Conservation (phyloP, 2,329 filamentous ascomycete genomes). For the Diaporthe ilicicola region DNA sequence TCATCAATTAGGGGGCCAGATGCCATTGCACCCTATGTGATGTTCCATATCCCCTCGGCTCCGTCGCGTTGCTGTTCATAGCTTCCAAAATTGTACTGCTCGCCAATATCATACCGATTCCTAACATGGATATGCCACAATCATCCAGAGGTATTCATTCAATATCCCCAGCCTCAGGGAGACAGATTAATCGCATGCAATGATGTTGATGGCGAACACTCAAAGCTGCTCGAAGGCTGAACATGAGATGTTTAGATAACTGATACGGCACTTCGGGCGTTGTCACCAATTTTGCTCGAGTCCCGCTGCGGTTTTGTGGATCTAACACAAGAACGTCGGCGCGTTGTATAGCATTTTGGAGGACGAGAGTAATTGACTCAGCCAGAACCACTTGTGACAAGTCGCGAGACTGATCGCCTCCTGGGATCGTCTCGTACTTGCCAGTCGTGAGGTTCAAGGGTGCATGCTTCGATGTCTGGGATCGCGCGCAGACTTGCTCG, state of each 20-base stretch:
- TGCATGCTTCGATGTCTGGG: background rate
- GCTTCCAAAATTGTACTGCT: background rate
- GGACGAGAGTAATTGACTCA: background rate
- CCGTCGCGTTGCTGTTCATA: background rate
- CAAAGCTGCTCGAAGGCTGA: background rate
- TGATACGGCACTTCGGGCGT: background rate
- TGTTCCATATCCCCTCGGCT: constrained; percentile 3
- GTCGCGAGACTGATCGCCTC: background rate
- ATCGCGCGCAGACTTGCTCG: constrained; percentile 1
- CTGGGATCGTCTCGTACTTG: background rate
- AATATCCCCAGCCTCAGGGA: background rate
- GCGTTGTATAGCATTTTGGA: background rate
- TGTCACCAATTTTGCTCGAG: background rate
- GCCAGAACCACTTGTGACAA: background rate
- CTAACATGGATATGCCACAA: background rate
- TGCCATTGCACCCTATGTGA: constrained; percentile 11
- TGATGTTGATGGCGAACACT: background rate
- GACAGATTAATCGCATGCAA: background rate
- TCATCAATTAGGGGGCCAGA: background rate
- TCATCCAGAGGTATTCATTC: constrained; percentile 22
- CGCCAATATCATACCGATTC: background rate
- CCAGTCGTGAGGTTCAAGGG: background rate
- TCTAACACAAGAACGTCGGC: too few relatives aligned
- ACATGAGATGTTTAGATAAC: background rate
- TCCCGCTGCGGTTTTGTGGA: too few relatives aligned